These are phyloP conservation scores for Schizochytrium sp. DNA, from an alignment of 108 stramenopile species.

Conservation along the genomic window DNA sequence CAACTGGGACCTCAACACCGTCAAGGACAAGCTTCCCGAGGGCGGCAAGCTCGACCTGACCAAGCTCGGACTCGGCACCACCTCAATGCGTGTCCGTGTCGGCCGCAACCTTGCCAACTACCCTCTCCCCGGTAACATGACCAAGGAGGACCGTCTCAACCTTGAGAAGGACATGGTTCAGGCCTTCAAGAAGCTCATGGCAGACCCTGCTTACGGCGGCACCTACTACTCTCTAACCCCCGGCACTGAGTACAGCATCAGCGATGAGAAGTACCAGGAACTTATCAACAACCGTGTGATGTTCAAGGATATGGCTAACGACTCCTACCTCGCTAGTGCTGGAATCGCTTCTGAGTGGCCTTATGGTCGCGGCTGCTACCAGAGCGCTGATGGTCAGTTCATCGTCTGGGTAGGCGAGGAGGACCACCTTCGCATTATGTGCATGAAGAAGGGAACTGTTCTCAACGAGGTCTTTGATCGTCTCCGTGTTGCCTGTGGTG, in stretches of 20 bases:
- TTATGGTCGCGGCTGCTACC: constrained; percentile 74
- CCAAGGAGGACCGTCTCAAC: constrained; percentile 74
- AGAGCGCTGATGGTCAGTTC: constrained; percentile 81
- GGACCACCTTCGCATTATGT: constrained; percentile 89
- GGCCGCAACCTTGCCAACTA: constrained; percentile 76
- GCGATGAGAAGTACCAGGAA: constrained; percentile 73
- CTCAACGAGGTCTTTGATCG: constrained; percentile 87
- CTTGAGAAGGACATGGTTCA: constrained; percentile 75
- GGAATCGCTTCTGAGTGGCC: constrained; percentile 79
- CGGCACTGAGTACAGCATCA: constrained; percentile 74
- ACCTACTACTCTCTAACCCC: constrained; percentile 73
- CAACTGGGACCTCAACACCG: constrained; percentile 69
- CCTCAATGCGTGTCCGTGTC: constrained; percentile 78
- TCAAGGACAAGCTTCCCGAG: constrained; percentile 64
- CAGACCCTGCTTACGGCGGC: constrained; percentile 74
- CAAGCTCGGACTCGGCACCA: constrained; percentile 69
- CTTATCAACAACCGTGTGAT: constrained; percentile 71
- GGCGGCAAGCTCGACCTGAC: constrained; percentile 71
- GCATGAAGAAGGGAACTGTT: constrained; percentile 85
- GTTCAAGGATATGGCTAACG: constrained; percentile 85
- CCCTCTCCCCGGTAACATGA: constrained; percentile 77
- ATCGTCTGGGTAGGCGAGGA: constrained; percentile 92
- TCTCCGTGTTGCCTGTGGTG: constrained; percentile 75
- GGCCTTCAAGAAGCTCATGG: constrained; percentile 73
- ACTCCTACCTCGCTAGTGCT: constrained; percentile 79